Evolutionary conservation across 495 filamentous ascomycete genomes (phyloP), one percentile per base, ranked within the genome.

Genomic region (Choiromyces venosus): DNA sequence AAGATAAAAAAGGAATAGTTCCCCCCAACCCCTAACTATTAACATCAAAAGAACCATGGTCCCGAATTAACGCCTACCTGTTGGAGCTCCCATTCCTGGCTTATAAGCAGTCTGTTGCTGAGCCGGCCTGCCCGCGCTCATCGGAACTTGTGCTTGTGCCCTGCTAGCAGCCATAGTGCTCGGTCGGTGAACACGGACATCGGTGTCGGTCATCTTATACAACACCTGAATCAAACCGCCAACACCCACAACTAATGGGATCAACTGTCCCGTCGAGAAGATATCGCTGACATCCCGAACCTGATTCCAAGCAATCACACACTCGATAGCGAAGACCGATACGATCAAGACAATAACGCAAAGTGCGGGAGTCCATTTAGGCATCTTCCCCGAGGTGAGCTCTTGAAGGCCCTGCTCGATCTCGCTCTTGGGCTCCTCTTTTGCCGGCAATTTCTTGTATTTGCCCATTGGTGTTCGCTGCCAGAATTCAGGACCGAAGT

Each of bases 241-340:
- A 35, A 74, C 19, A 37, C 78, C 78, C 4, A 78, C 75, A 25
- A 80, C 78, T 5, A 80, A 37, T 18, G 78, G 78, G 35, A 80
- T 80, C 69, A 80, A 40, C 66, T 80, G 78, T 14, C 78, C 78
- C 4, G 78, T 80, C 29, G 74, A 78, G 25, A 80, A 70, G 6
- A 78, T 73, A 65, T 73, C 71, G 74, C 72, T 80, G 71, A 80
- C 78, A 18, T 56, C 74, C 29, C 40, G 35, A 3, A 80, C 67
- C 14, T 61, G 21, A 70, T 80, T 80, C 78, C 78, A 78, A 12
- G 29, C 1, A 44, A 80, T 80, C 12, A 80, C 40, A 37, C 37
- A 56, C 71, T 80, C 78, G 25, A 68, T 65, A 8, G 78, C 64
- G 18, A 65, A 0, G 35, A 70, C 74, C 0, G 74, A 44, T 18